Percentiles rank a stretch among this genome's conserved stretches.
Conservation (phyloP, 106 monocot genomes). For the Iris macrosiphon region DNA sequence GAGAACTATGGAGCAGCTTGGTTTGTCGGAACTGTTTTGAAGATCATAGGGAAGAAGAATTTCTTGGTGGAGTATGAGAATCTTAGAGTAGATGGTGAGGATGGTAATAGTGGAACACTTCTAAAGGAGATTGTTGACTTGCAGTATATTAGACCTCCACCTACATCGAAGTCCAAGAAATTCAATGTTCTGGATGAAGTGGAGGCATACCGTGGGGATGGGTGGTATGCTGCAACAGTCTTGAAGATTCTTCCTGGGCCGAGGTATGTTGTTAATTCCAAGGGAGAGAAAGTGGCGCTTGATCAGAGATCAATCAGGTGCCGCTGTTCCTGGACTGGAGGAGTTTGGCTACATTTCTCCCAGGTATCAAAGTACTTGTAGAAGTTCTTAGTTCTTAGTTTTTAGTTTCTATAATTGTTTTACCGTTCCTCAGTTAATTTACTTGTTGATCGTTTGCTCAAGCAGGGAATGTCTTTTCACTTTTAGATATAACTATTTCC, state of each 20-base stretch:
- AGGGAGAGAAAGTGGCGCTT: slow-evolving; percentile 9
- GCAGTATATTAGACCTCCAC: slow-evolving; percentile 18
- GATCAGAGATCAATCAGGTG: slow-evolving; percentile 9
- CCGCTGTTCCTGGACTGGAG: slow-evolving; percentile 14
- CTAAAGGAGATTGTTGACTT: slow-evolving; percentile 31
- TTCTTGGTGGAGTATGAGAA: slow-evolving; percentile 35
- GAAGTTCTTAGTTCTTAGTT: not conserved
- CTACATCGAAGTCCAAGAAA: not conserved
- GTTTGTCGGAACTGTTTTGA: slow-evolving; percentile 20
- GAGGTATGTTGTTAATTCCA: slow-evolving; percentile 17
- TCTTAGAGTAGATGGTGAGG: not conserved
- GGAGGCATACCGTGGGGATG: slow-evolving; percentile 22
- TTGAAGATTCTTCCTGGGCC: not conserved
- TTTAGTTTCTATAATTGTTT: too few relatives aligned
- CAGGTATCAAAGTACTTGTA: slow-evolving; percentile 4
- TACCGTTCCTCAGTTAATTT: too few relatives aligned
- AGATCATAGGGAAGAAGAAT: slow-evolving; percentile 10
- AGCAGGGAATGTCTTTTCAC: too few relatives aligned
- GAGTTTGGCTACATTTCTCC: slow-evolving; percentile 7
- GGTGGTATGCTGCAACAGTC: slow-evolving; percentile 25
- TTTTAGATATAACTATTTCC: too few relatives aligned
- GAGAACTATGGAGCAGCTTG: slow-evolving; percentile 25
- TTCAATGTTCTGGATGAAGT: slow-evolving; percentile 12
- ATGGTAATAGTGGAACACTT: not conserved
- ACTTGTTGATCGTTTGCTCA: too few relatives aligned